A percentile compares a stretch with the other conserved stretches of the same genome.
These are phyloP conservation scores for Quercus tomentella DNA, from an alignment of 331 rosid species.

Conservation along the genomic window DNA sequence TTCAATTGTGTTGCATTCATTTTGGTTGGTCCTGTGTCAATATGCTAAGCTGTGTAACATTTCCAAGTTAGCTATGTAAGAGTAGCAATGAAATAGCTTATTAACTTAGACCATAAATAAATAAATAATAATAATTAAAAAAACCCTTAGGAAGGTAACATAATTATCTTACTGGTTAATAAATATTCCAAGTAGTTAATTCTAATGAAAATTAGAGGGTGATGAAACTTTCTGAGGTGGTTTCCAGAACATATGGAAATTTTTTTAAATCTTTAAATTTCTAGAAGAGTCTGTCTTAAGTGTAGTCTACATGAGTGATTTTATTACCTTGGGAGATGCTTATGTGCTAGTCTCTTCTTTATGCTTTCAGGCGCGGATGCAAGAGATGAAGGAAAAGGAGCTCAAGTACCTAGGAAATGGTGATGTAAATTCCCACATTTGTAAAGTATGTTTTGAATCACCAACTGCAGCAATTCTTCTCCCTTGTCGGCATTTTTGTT, in stretches of 20 bases:
- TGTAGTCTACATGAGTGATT: neutral
- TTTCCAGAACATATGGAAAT: neutral
- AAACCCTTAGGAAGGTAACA: neutral
- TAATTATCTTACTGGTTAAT: neutral
- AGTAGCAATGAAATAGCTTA: neutral
- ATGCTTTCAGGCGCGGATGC: constrained; percentile 90
- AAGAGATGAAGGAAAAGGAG: constrained; percentile 97
- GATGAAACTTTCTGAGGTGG: neutral
- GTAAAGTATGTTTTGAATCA: constrained; percentile 97
- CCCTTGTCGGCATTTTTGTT: constrained; percentile 98
- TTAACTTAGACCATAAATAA: neutral
- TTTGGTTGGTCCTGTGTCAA: no score
- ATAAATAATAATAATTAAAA: no score
- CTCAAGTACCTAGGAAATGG: constrained; percentile 73
- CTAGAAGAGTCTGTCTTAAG: neutral
- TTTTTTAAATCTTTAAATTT: neutral
- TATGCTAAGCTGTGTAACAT: neutral
- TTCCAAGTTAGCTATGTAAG: neutral
- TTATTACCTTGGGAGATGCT: neutral
- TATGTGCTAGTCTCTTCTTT: neutral
- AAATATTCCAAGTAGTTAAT: neutral
- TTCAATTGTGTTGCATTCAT: no score
- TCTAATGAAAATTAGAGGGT: neutral
- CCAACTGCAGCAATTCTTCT: constrained; percentile 97
- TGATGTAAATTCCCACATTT: constrained; percentile 84